Evolutionary conservation across 257 asterid species (phyloP).

Genomic region (Plantago major): DNA sequence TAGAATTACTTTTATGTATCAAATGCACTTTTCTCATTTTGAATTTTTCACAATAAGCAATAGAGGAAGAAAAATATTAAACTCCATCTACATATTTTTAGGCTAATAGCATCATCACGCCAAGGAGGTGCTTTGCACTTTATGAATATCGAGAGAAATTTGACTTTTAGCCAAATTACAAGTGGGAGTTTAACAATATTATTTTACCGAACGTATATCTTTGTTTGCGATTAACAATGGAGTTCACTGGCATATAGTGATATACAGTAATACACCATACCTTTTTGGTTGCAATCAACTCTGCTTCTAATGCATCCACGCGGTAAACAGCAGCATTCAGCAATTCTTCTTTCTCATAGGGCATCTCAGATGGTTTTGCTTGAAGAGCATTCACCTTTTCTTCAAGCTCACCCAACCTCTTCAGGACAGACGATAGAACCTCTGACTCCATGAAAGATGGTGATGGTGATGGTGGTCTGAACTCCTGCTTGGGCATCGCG

Average conservation of each 20-base stretch:
- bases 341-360: slow-evolving; percentile 74
- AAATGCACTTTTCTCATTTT: too few relatives aligned
- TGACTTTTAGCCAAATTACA: too few relatives aligned
- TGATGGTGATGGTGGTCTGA: slow-evolving; percentile 39
- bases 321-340: slow-evolving; percentile 81
- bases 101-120: too few relatives aligned
- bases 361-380: slow-evolving; percentile 69
- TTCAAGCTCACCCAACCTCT: slow-evolving; percentile 63
- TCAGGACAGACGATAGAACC: slow-evolving; percentile 47
- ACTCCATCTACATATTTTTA: too few relatives aligned
- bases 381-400: slow-evolving; percentile 54
- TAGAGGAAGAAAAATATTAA: too few relatives aligned
- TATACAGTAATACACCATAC: slow-evolving; percentile 32
- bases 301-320: slow-evolving; percentile 84
- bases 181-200: too few relatives aligned
- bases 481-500: slow-evolving; percentile 30
- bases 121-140: too few relatives aligned
- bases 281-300: slow-evolving; percentile 81
- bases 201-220: too few relatives aligned
- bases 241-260: background rate
- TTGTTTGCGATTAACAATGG: background rate
- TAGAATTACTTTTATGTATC: background rate
- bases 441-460: slow-evolving; percentile 39
- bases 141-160: too few relatives aligned
- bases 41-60: too few relatives aligned